These are phyloP conservation scores for Nicotiana benthamiana DNA, from an alignment of 257 asterid genomes.

Conservation along the genomic window DNA sequence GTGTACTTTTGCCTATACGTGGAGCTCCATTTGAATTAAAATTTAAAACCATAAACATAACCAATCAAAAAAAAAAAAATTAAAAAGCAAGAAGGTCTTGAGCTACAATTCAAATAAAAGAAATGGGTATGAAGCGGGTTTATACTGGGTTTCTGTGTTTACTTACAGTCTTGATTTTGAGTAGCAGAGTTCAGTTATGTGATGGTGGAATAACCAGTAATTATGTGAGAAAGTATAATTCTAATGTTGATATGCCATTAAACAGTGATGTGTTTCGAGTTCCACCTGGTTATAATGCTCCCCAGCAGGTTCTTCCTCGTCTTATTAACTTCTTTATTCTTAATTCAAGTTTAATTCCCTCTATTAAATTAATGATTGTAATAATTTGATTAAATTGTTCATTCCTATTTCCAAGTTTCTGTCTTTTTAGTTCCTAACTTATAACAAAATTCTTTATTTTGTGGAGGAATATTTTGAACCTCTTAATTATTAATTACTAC, in stretches of 20 bases:
- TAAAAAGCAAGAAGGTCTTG: not conserved
- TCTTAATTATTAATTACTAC: too few relatives aligned
- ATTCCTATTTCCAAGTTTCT: not conserved
- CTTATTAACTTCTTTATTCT: not conserved
- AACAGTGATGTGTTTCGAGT: constrained; percentile 51
- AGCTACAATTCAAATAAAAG: not conserved
- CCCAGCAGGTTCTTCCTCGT: constrained; percentile 38
- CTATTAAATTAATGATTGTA: too few relatives aligned
- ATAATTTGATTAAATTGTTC: not conserved
- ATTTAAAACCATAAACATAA: not conserved
- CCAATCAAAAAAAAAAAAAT: not conserved
- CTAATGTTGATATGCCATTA: constrained; percentile 45
- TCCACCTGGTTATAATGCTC: constrained; percentile 60
- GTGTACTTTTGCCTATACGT: not conserved
- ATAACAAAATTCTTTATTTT: not conserved
- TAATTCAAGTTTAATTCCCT: not conserved
- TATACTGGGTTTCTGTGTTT: not conserved
- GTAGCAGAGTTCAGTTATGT: constrained; percentile 1
- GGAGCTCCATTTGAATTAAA: not conserved
- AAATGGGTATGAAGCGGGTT: not conserved
- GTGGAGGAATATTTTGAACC: not conserved
- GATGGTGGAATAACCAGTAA: constrained; percentile 38
- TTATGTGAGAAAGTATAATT: constrained; percentile 27
- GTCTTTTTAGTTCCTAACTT: not conserved
- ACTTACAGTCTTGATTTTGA: not conserved